phyloP scores from a whole-genome alignment of 2,329 filamentous ascomycete genomes.

The Orbilia javanica region DNA sequence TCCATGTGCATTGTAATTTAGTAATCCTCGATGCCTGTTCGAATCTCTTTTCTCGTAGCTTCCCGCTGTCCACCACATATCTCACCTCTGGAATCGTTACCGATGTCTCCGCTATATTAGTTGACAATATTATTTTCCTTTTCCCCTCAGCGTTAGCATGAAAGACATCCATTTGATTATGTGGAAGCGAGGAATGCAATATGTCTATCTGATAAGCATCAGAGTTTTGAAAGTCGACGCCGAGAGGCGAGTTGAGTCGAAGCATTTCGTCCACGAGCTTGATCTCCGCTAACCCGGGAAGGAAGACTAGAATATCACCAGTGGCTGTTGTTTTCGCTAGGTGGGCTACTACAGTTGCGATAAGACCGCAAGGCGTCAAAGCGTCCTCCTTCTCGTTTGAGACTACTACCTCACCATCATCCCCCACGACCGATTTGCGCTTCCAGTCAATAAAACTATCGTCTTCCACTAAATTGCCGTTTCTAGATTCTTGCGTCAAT shows the following conservation, averaged over 20 bases:
- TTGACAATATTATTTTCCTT: constrained; percentile 69
- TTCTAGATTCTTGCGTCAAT: background rate
- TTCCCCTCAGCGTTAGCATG: constrained; percentile 65
- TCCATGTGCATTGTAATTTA: constrained; percentile 66
- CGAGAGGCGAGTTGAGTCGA: constrained; percentile 63
- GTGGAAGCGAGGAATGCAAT: constrained; percentile 68
- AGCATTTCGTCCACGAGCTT: constrained; percentile 64
- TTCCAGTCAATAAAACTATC: constrained; percentile 66
- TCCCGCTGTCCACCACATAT: constrained; percentile 69
- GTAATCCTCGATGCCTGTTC: constrained; percentile 65
- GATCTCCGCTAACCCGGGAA: constrained; percentile 66
- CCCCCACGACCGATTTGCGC: constrained; percentile 61
- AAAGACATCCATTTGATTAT: constrained; percentile 67
- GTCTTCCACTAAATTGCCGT: constrained; percentile 48
- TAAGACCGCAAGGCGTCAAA: constrained; percentile 66
- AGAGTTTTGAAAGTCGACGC: constrained; percentile 66
- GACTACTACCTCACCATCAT: constrained; percentile 61
- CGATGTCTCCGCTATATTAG: constrained; percentile 70
- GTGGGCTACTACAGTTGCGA: constrained; percentile 67
- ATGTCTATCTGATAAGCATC: constrained; percentile 66
- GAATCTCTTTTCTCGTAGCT: constrained; percentile 65
- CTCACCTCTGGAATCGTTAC: constrained; percentile 70
- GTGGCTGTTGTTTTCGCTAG: constrained; percentile 66
- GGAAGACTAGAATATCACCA: constrained; percentile 69
- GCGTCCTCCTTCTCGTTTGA: constrained; percentile 64